Evolutionary conservation across 2,329 filamentous ascomycete genomes (phyloP).

Genomic region (Pyrenophora teres): DNA sequence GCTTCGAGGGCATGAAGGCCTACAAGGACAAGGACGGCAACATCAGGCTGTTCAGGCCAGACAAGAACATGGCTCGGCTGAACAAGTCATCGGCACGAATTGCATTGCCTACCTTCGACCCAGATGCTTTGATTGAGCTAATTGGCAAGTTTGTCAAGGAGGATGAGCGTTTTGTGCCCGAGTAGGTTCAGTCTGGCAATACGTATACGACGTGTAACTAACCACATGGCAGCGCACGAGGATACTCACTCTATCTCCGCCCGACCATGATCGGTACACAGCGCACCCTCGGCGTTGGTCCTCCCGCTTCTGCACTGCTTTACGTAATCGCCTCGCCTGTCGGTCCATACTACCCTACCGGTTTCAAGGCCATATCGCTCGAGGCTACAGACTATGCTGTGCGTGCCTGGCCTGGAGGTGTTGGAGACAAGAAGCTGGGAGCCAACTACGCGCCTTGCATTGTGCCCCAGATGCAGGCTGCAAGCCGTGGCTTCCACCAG

Average conservation of each 20-base stretch:
- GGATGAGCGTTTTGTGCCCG: conserved; percentile 88
- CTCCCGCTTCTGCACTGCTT: conserved; percentile 88
- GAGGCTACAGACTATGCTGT: conserved; percentile 97
- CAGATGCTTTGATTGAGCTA: conserved; percentile 74
- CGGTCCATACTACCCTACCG: conserved; percentile 96
- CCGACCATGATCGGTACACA: conserved; percentile 98
- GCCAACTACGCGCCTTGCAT: conserved; percentile 99
- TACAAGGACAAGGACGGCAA: conserved; percentile 84
- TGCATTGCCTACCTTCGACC: conserved; percentile 84
- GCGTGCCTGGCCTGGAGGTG: conserved; percentile 95
- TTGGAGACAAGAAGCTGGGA: conserved; percentile 97
- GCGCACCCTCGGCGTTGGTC: conserved; percentile 85
- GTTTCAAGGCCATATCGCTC: conserved; percentile 94
- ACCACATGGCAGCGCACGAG: conserved; percentile 57
- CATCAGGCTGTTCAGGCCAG: conserved; percentile 87
- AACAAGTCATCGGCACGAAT: conserved; percentile 92
- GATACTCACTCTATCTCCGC: conserved; percentile 93
- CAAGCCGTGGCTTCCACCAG: conserved; percentile 91
- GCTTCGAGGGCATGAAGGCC: conserved; percentile 99
- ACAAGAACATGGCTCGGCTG: conserved; percentile 94
- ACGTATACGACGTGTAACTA: conserved; percentile 6
- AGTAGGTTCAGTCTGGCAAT: conserved; percentile 53
- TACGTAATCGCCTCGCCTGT: conserved; percentile 97
- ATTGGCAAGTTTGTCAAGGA: conserved; percentile 79
- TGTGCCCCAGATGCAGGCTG: conserved; percentile 91